Conservation (phyloP, 345 rosid genomes). For the Brassica rapa region DNA sequence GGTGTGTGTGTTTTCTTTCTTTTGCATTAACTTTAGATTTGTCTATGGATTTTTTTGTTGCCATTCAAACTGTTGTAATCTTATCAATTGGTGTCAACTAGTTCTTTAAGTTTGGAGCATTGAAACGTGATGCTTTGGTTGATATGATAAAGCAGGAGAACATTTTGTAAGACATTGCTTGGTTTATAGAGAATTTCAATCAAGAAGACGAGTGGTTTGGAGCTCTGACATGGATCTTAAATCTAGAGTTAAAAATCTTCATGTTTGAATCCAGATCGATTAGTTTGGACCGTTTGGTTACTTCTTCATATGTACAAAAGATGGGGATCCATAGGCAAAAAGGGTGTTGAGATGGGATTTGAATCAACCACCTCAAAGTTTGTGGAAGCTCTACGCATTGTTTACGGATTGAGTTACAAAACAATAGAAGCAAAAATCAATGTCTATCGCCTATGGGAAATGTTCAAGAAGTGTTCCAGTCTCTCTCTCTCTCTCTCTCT, state of each 20-base stretch:
- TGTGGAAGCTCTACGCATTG: neutral
- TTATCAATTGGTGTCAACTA: neutral
- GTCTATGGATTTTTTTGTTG: neutral
- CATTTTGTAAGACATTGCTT: neutral
- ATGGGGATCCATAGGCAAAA: neutral
- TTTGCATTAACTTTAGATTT: neutral
- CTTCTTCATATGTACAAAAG: neutral
- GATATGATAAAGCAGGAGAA: neutral
- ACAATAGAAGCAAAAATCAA: neutral
- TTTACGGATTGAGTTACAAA: neutral
- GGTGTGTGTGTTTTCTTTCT: neutral
- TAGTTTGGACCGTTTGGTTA: neutral
- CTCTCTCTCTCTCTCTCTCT: neutral
- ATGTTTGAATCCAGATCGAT: neutral
- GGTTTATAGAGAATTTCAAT: neutral
- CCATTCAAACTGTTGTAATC: neutral
- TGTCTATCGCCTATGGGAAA: neutral
- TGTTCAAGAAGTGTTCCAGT: neutral
- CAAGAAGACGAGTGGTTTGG: neutral
- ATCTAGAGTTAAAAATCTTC: neutral
- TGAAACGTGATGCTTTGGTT: neutral
- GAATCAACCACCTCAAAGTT: neutral
- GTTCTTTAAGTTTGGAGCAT: neutral
- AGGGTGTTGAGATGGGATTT: neutral
- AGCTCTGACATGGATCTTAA: neutral